These are phyloP conservation scores for Theobroma grandiflorum DNA, from an alignment of 441 rosid species.

Conservation along the genomic window DNA sequence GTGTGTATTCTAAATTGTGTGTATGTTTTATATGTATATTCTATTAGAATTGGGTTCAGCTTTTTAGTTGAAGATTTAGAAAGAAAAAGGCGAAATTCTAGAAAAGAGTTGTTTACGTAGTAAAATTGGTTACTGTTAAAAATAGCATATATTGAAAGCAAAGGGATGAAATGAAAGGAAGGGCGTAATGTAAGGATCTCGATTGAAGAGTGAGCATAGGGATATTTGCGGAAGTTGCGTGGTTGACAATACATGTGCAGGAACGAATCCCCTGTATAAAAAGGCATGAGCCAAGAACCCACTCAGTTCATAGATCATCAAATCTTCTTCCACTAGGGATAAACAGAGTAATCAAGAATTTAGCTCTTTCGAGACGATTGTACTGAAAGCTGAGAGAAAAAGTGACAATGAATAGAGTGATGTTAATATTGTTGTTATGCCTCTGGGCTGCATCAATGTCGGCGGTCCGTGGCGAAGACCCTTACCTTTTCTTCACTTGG, in stretches of 20 bases:
- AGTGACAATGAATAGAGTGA: constrained; percentile 32
- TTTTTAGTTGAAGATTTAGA: neutral
- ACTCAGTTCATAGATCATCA: neutral
- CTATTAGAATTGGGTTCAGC: too few species aligned
- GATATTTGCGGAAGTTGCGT: neutral
- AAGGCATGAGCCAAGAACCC: neutral
- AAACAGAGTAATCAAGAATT: neutral
- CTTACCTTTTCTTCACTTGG: constrained; percentile 68
- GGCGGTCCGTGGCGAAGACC: constrained; percentile 57
- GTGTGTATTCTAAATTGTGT: too few species aligned
- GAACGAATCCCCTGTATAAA: neutral
- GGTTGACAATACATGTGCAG: neutral
- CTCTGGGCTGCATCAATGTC: constrained; percentile 37
- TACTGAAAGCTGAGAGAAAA: too few species aligned
- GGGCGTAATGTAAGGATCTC: neutral
- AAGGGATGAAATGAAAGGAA: neutral
- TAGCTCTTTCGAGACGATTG: neutral
- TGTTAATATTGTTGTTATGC: constrained; percentile 41
- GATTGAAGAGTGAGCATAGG: neutral
- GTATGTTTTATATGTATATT: too few species aligned
- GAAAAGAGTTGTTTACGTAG: neutral
- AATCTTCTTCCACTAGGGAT: neutral
- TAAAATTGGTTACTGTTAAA: neutral
- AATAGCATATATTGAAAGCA: neutral
- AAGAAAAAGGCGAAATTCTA: neutral